phyloP scores from a whole-genome alignment of 1,139 yeast genomes.

The Nakaseomyces uthaithaninus region DNA sequence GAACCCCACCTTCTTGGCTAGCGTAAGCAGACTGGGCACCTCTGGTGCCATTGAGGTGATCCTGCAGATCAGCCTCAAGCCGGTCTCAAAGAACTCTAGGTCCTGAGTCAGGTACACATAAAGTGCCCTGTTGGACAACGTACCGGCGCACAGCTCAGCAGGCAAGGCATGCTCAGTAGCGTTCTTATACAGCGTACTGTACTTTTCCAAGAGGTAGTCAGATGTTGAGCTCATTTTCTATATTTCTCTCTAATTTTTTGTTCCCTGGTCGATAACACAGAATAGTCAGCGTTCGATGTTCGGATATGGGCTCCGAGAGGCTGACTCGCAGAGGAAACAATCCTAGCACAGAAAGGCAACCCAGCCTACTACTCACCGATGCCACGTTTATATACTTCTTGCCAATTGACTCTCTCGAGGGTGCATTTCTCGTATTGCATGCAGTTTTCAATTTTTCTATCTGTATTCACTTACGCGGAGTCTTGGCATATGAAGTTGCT shows the following conservation, averaged over 20 bases:
- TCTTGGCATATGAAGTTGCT: constrained; percentile 4
- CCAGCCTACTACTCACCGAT: too few species aligned
- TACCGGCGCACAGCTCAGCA: constrained; percentile 41
- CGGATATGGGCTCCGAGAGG: too few species aligned
- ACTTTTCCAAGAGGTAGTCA: constrained; percentile 22
- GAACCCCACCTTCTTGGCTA: constrained; percentile 47
- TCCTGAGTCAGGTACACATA: constrained; percentile 45
- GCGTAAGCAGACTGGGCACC: constrained; percentile 32
- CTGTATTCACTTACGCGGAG: constrained; percentile 6
- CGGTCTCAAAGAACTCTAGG: constrained; percentile 39
- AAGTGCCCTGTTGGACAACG: constrained; percentile 37
- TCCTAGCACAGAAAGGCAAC: too few species aligned
- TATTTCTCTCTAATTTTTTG: not conserved
- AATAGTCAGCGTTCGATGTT: too few species aligned
- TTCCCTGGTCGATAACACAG: too few species aligned
- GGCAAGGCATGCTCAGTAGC: constrained; percentile 41
- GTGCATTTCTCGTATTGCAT: not conserved
- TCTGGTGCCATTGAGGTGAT: constrained; percentile 40
- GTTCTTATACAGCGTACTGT: constrained; percentile 24
- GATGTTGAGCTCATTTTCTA: constrained; percentile 15
- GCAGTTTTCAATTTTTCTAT: not conserved
- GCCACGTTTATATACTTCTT: too few species aligned
- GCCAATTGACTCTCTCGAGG: too few species aligned
- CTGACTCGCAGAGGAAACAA: too few species aligned
- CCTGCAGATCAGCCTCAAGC: constrained; percentile 40